These are phyloP conservation scores for Cutaneotrichosporon cutaneum DNA, from an alignment of 1,284 basidiomycete genomes.

Conservation along the genomic window DNA sequence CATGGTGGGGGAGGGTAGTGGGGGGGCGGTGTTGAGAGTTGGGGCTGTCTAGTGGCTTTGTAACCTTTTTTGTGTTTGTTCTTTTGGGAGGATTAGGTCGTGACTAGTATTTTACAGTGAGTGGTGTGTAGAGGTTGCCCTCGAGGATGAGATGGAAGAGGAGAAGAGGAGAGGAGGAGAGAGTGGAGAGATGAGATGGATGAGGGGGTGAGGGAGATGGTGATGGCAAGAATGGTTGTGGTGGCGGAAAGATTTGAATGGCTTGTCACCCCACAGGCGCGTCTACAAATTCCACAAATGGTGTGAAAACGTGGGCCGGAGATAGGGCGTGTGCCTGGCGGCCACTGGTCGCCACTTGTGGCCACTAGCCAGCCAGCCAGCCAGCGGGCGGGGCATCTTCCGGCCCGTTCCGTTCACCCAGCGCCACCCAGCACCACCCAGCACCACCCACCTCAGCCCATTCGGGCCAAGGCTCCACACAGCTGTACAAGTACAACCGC, in stretches of 20 bases:
- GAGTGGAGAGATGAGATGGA: constrained; percentile 5
- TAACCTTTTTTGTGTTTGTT: background rate
- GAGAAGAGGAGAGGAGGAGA: too few species aligned
- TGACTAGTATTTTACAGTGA: constrained; percentile 9
- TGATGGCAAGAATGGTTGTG: background rate
- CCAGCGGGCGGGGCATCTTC: too few species aligned
- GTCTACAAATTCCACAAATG: constrained; percentile 1
- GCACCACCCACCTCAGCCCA: too few species aligned
- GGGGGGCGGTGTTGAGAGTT: background rate
- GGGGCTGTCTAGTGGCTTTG: background rate
- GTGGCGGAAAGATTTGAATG: background rate
- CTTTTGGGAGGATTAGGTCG: background rate
- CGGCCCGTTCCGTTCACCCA: too few species aligned
- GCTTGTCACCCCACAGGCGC: background rate
- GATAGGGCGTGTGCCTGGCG: background rate
- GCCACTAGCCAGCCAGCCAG: too few species aligned
- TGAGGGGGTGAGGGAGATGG: background rate
- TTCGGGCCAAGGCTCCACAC: too few species aligned
- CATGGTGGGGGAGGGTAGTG: constrained; percentile 8
- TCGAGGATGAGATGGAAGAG: background rate
- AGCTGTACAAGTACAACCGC: too few species aligned
- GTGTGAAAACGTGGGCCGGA: background rate
- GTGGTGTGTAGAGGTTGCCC: constrained; percentile 1
- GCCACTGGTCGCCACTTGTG: too few species aligned
- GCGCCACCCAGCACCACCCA: too few species aligned